Evolutionary conservation across 345 rosid genomes (phyloP).

Genomic region (Camelina hispida): DNA sequence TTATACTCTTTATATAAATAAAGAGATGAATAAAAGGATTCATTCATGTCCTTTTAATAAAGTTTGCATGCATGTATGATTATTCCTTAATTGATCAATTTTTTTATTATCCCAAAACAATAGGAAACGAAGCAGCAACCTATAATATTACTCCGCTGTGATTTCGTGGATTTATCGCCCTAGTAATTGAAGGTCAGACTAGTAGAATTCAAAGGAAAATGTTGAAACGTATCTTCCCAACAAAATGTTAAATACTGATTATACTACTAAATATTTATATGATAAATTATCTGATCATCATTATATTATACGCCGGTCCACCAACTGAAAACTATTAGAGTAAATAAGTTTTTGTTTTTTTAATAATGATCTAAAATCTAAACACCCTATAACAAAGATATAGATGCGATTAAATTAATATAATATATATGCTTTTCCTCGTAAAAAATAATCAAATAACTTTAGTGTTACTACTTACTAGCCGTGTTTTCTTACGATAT

Average conservation of each 20-base stretch:
- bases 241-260: too few relatives aligned
- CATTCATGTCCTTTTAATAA: not conserved
- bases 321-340: too few relatives aligned
- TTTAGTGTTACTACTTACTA: slow-evolving; percentile 7
- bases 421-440: slow-evolving; percentile 1
- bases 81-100: not conserved
- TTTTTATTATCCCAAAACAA: not conserved
- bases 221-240: slow-evolving; percentile 14
- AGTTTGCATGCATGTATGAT: slow-evolving; percentile 11
- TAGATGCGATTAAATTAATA: not conserved
- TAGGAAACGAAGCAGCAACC: slow-evolving; percentile 11
- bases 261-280: not conserved
- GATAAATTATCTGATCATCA: too few relatives aligned
- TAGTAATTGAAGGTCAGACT: slow-evolving; percentile 8
- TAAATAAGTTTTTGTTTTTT: too few relatives aligned
- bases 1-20: too few relatives aligned
- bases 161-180: not conserved
- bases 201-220: slow-evolving; percentile 6
- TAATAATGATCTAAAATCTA: too few relatives aligned
- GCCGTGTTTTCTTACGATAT: slow-evolving; percentile 10
- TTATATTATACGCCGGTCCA: too few relatives aligned
- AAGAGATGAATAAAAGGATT: too few relatives aligned
- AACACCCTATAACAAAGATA: not conserved
- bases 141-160: not conserved
- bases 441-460: not conserved